Percentiles rank a stretch among this genome's conserved stretches.
Conservation (phyloP, 2,329 filamentous ascomycete genomes). For the Tympanopsis confertula region DNA sequence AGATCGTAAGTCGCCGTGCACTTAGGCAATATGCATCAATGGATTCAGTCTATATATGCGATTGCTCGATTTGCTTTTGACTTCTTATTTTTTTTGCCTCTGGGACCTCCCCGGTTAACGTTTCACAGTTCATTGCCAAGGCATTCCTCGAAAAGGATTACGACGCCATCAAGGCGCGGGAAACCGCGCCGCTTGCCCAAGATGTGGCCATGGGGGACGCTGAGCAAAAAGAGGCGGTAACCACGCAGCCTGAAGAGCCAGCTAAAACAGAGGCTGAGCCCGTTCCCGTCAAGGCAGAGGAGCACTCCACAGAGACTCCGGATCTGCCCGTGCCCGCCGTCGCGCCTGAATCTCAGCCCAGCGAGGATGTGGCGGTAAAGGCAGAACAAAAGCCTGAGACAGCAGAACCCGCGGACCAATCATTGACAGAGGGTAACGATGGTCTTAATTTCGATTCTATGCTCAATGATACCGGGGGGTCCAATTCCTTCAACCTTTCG, state of each 20-base stretch:
- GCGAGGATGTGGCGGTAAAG: neutral
- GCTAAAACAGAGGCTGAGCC: neutral
- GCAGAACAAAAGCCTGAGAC: constrained; percentile 5
- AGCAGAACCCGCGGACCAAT: constrained; percentile 9
- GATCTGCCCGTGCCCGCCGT: neutral
- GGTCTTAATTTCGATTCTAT: constrained; percentile 27
- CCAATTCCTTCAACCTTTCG: constrained; percentile 22
- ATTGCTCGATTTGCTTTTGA: too few relatives aligned
- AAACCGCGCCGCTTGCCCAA: constrained; percentile 10
- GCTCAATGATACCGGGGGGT: constrained; percentile 16
- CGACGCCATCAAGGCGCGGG: constrained; percentile 18
- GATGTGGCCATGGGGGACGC: constrained; percentile 17
- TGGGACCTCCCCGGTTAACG: constrained; percentile 3
- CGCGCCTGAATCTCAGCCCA: neutral
- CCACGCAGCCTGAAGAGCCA: neutral
- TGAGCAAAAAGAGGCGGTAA: constrained; percentile 1
- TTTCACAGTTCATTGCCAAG: constrained; percentile 24
- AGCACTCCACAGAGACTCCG: neutral
- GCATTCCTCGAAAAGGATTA: constrained; percentile 26
- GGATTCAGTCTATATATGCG: too few relatives aligned
- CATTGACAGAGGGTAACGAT: constrained; percentile 11
- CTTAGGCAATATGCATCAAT: too few relatives aligned
- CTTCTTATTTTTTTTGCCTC: neutral
- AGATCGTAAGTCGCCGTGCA: constrained; percentile 26
- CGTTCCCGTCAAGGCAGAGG: neutral